Evolutionary conservation across 768 basidiomycete genomes (phyloP).

Genomic region (Cytidiella melzeri): DNA sequence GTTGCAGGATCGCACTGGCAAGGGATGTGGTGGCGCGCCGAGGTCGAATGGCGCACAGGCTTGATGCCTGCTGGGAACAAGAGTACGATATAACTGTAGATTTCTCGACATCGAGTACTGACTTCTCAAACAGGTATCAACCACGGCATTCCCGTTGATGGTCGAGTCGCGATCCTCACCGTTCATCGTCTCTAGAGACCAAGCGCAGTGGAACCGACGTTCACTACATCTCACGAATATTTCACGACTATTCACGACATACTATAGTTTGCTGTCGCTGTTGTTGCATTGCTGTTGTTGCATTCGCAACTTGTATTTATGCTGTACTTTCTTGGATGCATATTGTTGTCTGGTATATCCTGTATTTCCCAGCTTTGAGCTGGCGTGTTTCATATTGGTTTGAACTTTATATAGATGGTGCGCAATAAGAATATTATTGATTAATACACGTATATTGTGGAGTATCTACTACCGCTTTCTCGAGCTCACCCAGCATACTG

Average conservation of each 20-base stretch:
- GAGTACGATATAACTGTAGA: slow-evolving; percentile 35
- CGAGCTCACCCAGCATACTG: no score
- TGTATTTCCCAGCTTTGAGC: no score
- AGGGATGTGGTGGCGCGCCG: slow-evolving; percentile 67
- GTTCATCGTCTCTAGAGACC: slow-evolving; percentile 39
- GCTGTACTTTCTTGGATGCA: no score
- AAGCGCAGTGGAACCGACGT: background rate
- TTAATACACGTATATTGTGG: no score
- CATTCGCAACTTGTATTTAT: no score
- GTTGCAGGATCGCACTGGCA: slow-evolving; percentile 54
- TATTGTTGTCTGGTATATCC: no score
- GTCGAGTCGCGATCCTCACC: slow-evolving; percentile 72
- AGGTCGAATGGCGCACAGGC: slow-evolving; percentile 69
- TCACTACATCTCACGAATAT: background rate
- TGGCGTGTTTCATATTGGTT: no score
- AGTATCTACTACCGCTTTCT: no score
- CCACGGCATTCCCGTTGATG: slow-evolving; percentile 78
- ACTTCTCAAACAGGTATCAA: slow-evolving; percentile 53
- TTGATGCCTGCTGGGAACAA: slow-evolving; percentile 62
- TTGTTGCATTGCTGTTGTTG: no score
- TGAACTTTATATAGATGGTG: no score
- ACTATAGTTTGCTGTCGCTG: background rate
- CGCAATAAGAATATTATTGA: no score
- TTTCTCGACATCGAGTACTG: background rate
- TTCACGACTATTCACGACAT: background rate